Conservation (phyloP, 169 alveolate genomes). For the Plasmodium adleri region DNA sequence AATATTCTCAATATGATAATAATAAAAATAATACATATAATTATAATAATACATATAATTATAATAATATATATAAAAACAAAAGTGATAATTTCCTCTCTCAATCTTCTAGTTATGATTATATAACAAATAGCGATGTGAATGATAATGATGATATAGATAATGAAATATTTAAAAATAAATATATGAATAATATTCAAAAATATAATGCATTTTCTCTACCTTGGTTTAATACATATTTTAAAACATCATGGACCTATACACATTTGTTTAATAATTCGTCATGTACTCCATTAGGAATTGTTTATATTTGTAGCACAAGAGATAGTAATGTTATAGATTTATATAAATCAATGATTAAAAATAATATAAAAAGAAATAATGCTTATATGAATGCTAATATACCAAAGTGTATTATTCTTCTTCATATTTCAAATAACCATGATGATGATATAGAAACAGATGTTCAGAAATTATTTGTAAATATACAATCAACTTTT, state of each 20-base stretch:
- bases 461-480: constrained; percentile 62
- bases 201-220: constrained; percentile 66
- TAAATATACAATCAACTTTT: constrained; percentile 51
- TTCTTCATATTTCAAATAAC: constrained; percentile 50
- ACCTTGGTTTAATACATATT: constrained; percentile 54
- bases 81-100: no score
- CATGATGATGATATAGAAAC: constrained; percentile 61
- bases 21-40: no score
- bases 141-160: neutral
- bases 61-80: no score
- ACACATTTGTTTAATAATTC: constrained; percentile 27
- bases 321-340: constrained; percentile 37
- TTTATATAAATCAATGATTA: constrained; percentile 38
- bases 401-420: constrained; percentile 48
- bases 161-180: neutral
- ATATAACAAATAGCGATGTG: neutral
- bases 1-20: neutral
- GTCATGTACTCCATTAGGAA: constrained; percentile 36
- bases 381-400: constrained; percentile 1
- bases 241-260: constrained; percentile 60
- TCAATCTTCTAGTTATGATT: no score
- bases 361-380: constrained; percentile 16
- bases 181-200: constrained; percentile 14
- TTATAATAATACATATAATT: no score
- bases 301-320: constrained; percentile 52